Base-by-base conservation (phyloP, 441 rosid genomes). In the Pelargonium citronellum region DNA sequence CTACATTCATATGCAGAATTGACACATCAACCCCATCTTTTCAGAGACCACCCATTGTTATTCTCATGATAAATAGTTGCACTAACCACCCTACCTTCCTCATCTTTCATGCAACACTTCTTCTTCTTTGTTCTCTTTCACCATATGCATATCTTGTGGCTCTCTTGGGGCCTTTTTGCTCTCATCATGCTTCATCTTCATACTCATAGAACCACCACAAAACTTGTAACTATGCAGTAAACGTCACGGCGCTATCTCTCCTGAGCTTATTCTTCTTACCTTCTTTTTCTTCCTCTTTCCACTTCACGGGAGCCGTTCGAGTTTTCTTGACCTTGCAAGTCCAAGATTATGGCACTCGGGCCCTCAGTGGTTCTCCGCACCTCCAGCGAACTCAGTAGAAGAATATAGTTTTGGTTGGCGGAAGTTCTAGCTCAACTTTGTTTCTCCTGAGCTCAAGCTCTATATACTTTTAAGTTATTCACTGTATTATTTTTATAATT, bases 261-360 rank as follows among this genome's bases (percentile, higher is more conserved):
- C 75, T 72, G 75, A 72, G 75, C 75, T 72, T 72, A 11, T 43
- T 72, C 70, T 55, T 16, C 46, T 3, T 57, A 22, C 20, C 4
- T 5, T 24, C 43, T 30, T 27, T 57, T 34, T 27, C 55, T 34
- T 58, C 16, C 43, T 66, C 8, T 37, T 49, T 66, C 58, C 16
- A 1, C 57, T 41, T 41, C 34, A 16, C 43, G 60, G 13, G 67
- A 49, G 43, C 58, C 65, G 60, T 72, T 72, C 75, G 67, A 57
- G 67, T 72, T 72, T 72, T 72, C 75, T 72, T 72, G 75, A 72
- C 70, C 75, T 72, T 72, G 75, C 75, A 72, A 72, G 75, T 66
- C 75, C 66, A 55, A n/a, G 10, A 5, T 1, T 16, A 17, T 17
- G 22, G 61, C 22, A 6, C 10, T 17, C 10, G 4, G 17, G 61